Percentiles rank a stretch among this genome's conserved stretches.
phyloP scores from a whole-genome alignment of 208 protist genomes.

The Trichomonas tenax region DNA sequence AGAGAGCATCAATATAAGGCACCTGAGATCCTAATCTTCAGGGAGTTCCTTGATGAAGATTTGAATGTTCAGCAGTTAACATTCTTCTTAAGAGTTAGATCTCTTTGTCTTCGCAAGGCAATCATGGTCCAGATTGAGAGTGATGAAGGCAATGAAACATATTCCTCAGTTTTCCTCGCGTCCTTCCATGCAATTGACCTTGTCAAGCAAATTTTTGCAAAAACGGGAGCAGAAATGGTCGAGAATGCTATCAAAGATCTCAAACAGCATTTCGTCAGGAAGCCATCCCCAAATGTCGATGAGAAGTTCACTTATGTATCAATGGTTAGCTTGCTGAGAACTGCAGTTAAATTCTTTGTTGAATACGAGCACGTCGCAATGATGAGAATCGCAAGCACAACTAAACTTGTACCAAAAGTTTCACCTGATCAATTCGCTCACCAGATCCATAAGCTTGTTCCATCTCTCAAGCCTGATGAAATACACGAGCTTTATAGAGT shows the following conservation, averaged over 20 bases:
- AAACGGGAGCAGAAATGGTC: neutral
- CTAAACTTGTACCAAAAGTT: neutral
- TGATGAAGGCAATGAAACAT: neutral
- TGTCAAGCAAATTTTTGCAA: neutral
- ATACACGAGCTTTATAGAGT: neutral
- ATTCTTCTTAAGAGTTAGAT: neutral
- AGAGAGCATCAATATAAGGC: neutral
- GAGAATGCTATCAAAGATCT: neutral
- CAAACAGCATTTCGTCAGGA: neutral
- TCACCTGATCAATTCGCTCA: neutral
- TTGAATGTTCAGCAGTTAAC: neutral
- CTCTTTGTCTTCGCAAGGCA: neutral
- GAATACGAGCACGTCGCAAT: neutral
- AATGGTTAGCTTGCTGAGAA: neutral
- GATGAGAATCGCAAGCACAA: neutral
- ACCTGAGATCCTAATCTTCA: neutral
- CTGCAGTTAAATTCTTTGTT: neutral
- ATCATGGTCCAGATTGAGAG: neutral
- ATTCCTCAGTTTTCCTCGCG: neutral
- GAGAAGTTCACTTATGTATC: neutral
- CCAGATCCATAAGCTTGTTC: neutral
- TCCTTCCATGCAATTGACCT: neutral
- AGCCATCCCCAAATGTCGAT: neutral
- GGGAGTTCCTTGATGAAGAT: neutral
- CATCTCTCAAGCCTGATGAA: neutral